Evolutionary conservation across 1,284 basidiomycete genomes (phyloP), one percentile per base, ranked within the genome.

Genomic region (Boletus sp.): DNA sequence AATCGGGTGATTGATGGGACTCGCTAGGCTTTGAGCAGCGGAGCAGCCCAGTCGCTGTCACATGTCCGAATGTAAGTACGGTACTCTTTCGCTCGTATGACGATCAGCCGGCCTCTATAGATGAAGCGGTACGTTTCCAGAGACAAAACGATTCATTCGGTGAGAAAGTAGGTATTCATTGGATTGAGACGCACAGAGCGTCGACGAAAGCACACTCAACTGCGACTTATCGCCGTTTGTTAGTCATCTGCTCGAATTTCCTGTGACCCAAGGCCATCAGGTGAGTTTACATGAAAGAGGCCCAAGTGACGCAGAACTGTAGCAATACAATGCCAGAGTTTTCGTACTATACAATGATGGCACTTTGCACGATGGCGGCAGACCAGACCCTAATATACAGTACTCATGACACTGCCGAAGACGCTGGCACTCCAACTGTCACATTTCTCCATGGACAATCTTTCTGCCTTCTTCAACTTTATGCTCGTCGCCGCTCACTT

Each of bases 391-490:
- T 58, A 52, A 29, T 34, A 48, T 48, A 47, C 44, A 45, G 25
- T 42, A 41, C 8, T 22, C 23, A 30, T 32, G 8, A 41, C 34
- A 17, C 22, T 17, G 17, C 30, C 17, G 1, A 37, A 20, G 36
- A 51, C 29, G 27, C 26, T 3, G 12, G 36, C 17, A 8, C 29
- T 16, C 38, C 23, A 12, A 10, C 36, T 41, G 46, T 66, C 41
- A 66, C 29, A 35, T 32, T 23, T 55, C 48, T 16, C 64, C 62
- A 2, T 65, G 65, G 8, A 67, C 33, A 27, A 72, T 46, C 46
- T 44, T 61, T 59, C 66, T 69, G 2, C 73, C 73, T 53, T 69
- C 65, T 48, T 71, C 67, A 19, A 74, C 65, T 58, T 72, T 76
- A 14, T 62, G 62, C 10, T 62, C 63, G 49, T 72, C 69, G 22